A percentile compares a stretch with the other conserved stretches of the same genome.
Conservation (phyloP, 2,329 filamentous ascomycete genomes). For the Hymenoscyphus fraxineus region DNA sequence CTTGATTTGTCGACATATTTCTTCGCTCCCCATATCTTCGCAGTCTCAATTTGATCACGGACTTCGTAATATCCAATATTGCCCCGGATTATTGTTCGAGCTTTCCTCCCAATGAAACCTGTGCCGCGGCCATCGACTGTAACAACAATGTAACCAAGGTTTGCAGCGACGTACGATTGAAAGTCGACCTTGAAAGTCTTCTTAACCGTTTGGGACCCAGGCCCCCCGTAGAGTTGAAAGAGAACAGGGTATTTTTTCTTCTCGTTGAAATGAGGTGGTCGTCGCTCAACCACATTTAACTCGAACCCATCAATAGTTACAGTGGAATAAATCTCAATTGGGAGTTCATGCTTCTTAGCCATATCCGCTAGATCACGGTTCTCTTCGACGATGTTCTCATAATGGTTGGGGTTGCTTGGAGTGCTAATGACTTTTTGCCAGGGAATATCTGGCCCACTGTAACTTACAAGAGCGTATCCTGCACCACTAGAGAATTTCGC, state of each 20-base stretch:
- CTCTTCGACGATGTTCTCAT: slow-evolving; percentile 71
- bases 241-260: slow-evolving; percentile 88
- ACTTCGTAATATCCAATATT: slow-evolving; percentile 84
- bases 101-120: slow-evolving; percentile 80
- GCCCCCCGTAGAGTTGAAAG: slow-evolving; percentile 92
- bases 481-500: slow-evolving; percentile 80
- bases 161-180: slow-evolving; percentile 81
- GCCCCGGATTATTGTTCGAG: slow-evolving; percentile 76
- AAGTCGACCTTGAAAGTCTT: slow-evolving; percentile 83
- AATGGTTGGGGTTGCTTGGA: slow-evolving; percentile 60
- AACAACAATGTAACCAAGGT: slow-evolving; percentile 86
- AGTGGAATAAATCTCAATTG: slow-evolving; percentile 76
- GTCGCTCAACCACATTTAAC: slow-evolving; percentile 73
- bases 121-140: slow-evolving; percentile 93
- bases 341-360: slow-evolving; percentile 74
- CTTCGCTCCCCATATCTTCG: slow-evolving; percentile 76
- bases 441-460: slow-evolving; percentile 79
- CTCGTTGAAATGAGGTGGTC: slow-evolving; percentile 81
- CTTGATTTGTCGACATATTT: slow-evolving; percentile 77
- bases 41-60: slow-evolving; percentile 85
- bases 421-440: slow-evolving; percentile 90
- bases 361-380: slow-evolving; percentile 68
- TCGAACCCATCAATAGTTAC: slow-evolving; percentile 78
- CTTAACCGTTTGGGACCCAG: slow-evolving; percentile 83
- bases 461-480: slow-evolving; percentile 79